Evolutionary conservation across 2,329 filamentous ascomycete species (phyloP), one percentile per base, ranked within the genome.

Genomic region (Colletotrichum navitas): DNA sequence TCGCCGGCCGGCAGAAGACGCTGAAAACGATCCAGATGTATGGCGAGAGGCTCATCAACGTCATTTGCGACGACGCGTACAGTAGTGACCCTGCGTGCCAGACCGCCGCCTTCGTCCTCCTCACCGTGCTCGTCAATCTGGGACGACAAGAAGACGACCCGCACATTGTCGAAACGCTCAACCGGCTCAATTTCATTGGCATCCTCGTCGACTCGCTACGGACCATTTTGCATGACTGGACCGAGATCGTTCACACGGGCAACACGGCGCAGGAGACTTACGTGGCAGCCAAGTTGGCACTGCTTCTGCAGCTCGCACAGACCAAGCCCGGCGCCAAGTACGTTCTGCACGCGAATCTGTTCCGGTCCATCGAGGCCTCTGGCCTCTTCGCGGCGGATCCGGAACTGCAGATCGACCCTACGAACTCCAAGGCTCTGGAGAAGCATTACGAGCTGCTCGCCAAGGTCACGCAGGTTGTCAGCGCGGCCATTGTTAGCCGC

Each of bases 21-120:
- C 87, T 97, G 75, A 94, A 93, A 79, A 90, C 92, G 5, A 91
- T 94, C 51, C 84, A 85, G 61, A 80, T 86, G 16, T 88, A 88
- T 55, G 95, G 96, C 49, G 93, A 94, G 76, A 88, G 93, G 66
- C 85, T 98, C 49, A 88, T 98, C 72, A 94, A 95, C 76, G 90
- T 94, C 34, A 87, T 98, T 54, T 98, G 95, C 78, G 96, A 99
- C 77, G 96, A 99, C 83, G 95, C 94, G 26, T 95, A 95, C 79
- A 91, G 92, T 71, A 94, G 94, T 49, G 92, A 95, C 77, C 88
- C 93, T 47, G 89, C 87, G 16, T 97, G 94, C 80, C 93, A 97
- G 78, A 91, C 97, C 4, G 92, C 95, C 0, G 94, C 96, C 14
- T 85, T 98, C 54, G 88, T 98, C 47, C 86, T 98, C n/a, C 86